Base-by-base conservation (phyloP, 2,329 filamentous ascomycete genomes). In the Beauveria sp. region DNA sequence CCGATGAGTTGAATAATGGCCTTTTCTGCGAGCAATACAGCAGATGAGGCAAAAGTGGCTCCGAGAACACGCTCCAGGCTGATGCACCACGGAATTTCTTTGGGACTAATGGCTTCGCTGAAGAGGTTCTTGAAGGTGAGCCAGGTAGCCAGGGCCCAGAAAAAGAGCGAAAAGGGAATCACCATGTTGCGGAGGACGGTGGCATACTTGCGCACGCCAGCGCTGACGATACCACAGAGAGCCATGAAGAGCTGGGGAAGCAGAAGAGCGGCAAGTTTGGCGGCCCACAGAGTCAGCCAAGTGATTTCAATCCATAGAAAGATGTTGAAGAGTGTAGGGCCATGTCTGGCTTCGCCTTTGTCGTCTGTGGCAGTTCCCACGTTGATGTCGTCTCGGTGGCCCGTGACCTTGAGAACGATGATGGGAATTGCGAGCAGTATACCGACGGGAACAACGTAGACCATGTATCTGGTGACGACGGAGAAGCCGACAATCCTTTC, bases 1-100 rank as follows among this genome's bases (percentile, higher is more conserved):
- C 88, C 90, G 71, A 95, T 92, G 63, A 93, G 79, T 73, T 93
- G 90, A 40, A 95, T 87, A 65, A 93, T 80, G 62, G 87, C 79
- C 74, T 91, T 91, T 74, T 95, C 90, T n/a, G 78, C 85, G 18
- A 93, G 81, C 63, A 90, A 86, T 20, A 93, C 82, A 55, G 88
- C 79, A 0, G 87, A 84, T 10, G 86, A 88, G 46, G 89, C 82
- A 52, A 92, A 82, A 34, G 83, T 74, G 2, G 89, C 87, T 24
- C 83, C 84, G 6, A 93, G 77, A 18, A 93, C 79, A 55, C 82
- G 84, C 65, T 83, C 81, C 66, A 93, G 73, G 50, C 79, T 79
- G n/a, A 75, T 74, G 16, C 82, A 77, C 83, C 86, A 89, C 8
- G 72, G 65, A 6, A 83, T 73, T 38, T 71, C 67, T 14, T 74